Evolutionary conservation across 2,329 filamentous ascomycete genomes (phyloP), one percentile per base, ranked within the genome.

Genomic region (Curvularia hawaiiensis): DNA sequence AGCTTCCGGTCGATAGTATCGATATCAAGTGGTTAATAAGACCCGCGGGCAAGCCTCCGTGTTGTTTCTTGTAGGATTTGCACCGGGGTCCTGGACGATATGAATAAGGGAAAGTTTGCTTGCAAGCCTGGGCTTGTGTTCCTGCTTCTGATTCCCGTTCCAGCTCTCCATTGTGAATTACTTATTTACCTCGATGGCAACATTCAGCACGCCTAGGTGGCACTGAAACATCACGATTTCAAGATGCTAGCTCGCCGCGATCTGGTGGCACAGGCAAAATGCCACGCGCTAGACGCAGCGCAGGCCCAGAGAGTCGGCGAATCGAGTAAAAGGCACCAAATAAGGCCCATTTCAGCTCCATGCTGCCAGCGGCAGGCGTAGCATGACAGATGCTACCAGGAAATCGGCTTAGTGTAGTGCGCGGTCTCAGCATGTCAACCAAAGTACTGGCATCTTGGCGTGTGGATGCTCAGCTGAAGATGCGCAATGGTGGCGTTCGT

Each of bases 281-380:
- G 40, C 16, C 38, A 52, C 50, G 18, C 43, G 43, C 43, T 46
- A 51, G 58, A 61, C 60, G 62, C 63, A 67, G 66, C 63, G 55
- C 60, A 60, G 64, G 58, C 64, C 59, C 59, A 60, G 61, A 68
- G 12, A 71, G 28, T 69, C 58, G 64, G 63, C 62, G 60, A 40
- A 55, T 43, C 33, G 43, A 58, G 47, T 41, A 50, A 47, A 55
- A 33, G 64, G 60, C 59, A 61, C 58, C 50, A 49, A 33, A 44
- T 54, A 63, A 69, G 65, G 66, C 67, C 62, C 60, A 61, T 63
- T 68, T 75, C 73, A 75, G 73, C 73, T 75, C 66, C 51, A 56
- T 65, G 56, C 59, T 71, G 71, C 72, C 70, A 64, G 60, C 66
- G 61, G 62, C 66, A 67, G 67, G 59, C 64, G 69, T 67, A 65